A percentile compares a stretch with the other conserved stretches of the same genome.
phyloP scores from a whole-genome alignment of 768 basidiomycete genomes.

The Termitomyces sp. region DNA sequence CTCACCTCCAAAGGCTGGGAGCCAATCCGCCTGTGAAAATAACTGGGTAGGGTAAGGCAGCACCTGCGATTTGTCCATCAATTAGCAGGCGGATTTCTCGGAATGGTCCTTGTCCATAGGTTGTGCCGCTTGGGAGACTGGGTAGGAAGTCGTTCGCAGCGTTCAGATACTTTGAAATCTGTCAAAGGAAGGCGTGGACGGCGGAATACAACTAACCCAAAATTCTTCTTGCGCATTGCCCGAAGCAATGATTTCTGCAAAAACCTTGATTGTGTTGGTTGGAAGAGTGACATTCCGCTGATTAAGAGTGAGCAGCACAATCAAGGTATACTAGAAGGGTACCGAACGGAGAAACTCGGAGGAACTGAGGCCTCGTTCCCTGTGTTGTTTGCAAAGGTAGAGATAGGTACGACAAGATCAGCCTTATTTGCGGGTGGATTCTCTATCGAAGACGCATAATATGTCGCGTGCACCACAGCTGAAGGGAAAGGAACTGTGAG shows the following conservation, averaged over 20 bases:
- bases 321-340: background rate
- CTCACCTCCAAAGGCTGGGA: slow-evolving; percentile 66
- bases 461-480: slow-evolving; percentile 73
- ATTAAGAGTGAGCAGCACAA: background rate
- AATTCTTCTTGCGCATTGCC: slow-evolving; percentile 62
- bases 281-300: slow-evolving; percentile 71
- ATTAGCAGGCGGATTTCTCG: slow-evolving; percentile 46
- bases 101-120: slow-evolving; percentile 45
- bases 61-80: slow-evolving; percentile 44
- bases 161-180: slow-evolving; percentile 57
- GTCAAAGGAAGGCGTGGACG: background rate
- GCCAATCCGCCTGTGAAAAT: slow-evolving; percentile 77
- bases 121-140: slow-evolving; percentile 45
- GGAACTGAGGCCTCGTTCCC: slow-evolving; percentile 77
- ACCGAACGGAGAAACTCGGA: slow-evolving; percentile 60
- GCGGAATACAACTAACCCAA: slow-evolving; percentile 48
- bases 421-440: slow-evolving; percentile 59
- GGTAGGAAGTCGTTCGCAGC: slow-evolving; percentile 55
- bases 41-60: slow-evolving; percentile 49
- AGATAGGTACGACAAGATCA: slow-evolving; percentile 66
- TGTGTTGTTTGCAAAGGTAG: slow-evolving; percentile 57
- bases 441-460: slow-evolving; percentile 55
- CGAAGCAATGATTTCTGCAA: slow-evolving; percentile 70
- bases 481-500: background rate
- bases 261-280: slow-evolving; percentile 61